Conservation (phyloP, 2,329 filamentous ascomycete species). For the Nemania abortiva region DNA sequence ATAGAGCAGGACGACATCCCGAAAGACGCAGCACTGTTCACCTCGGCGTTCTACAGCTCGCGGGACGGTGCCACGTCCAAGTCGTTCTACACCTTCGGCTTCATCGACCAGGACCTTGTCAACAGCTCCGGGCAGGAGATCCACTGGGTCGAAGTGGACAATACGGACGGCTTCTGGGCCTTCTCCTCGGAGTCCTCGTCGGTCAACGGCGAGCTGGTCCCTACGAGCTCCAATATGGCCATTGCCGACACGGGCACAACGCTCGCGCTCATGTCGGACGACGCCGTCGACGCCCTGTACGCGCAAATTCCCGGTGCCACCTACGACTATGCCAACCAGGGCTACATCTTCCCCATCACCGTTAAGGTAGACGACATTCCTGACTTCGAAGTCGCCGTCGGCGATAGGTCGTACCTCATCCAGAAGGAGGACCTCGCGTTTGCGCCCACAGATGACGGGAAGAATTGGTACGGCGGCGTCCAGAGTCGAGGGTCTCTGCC, state of each 20-base stretch:
- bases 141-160: conserved; percentile 72
- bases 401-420: conserved; percentile 68
- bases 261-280: conserved; percentile 73
- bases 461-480: conserved; percentile 70
- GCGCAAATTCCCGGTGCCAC: conserved; percentile 70
- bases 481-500: conserved; percentile 69
- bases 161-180: conserved; percentile 75
- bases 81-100: conserved; percentile 80
- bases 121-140: conserved; percentile 65
- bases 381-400: conserved; percentile 71
- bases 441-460: conserved; percentile 63
- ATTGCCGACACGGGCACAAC: conserved; percentile 81
- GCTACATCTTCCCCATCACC: conserved; percentile 71
- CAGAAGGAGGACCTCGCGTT: conserved; percentile 74
- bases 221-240: conserved; percentile 68
- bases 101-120: conserved; percentile 73
- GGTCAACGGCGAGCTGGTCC: conserved; percentile 67
- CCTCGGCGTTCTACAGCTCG: conserved; percentile 70
- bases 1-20: conserved; percentile 63
- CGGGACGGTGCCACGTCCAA: conserved; percentile 61
- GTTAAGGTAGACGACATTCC: conserved; percentile 67
- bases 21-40: conserved; percentile 69
- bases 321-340: conserved; percentile 68
- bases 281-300: conserved; percentile 72
- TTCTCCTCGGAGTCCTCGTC: conserved; percentile 68